Conservation (phyloP, 306 rosid species). For the Dryas octopetala region DNA sequence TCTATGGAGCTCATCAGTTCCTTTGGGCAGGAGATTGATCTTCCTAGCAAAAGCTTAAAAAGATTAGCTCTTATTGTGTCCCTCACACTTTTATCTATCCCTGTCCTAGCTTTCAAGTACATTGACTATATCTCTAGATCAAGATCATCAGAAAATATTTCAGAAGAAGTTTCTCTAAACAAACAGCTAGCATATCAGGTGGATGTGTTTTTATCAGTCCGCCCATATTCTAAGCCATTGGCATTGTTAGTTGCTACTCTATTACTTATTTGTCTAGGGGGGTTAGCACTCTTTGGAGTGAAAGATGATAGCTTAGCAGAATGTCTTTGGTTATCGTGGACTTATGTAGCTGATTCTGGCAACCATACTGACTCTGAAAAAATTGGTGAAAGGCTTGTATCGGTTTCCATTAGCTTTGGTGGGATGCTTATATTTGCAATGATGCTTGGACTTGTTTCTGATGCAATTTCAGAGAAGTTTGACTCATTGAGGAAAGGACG, state of each 20-base stretch:
- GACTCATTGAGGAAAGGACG: conserved; percentile 91
- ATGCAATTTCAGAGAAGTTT: conserved; percentile 82
- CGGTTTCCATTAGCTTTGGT: conserved; percentile 86
- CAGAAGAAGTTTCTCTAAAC: conserved; percentile 67
- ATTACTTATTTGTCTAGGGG: conserved; percentile 76
- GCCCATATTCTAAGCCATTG: conserved; percentile 86
- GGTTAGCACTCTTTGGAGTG: conserved; percentile 80
- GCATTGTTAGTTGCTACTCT: conserved; percentile 76
- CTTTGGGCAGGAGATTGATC: conserved; percentile 29
- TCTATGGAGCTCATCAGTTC: conserved; percentile 31
- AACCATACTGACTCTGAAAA: conserved; percentile 78
- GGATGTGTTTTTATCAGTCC: conserved; percentile 76
- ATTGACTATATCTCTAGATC: conserved; percentile 62
- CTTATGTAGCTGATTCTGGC: conserved; percentile 86
- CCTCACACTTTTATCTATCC: conserved; percentile 48
- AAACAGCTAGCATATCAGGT: conserved; percentile 72
- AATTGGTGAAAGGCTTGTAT: conserved; percentile 70
- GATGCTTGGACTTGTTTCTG: conserved; percentile 97
- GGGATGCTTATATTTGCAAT: conserved; percentile 97
- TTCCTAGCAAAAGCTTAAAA: conserved; percentile 42
- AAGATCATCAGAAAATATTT: conserved; percentile 49
- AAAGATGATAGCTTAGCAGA: conserved; percentile 60
- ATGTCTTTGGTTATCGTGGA: conserved; percentile 93
- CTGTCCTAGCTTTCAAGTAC: conserved; percentile 54
- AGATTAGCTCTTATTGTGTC: conserved; percentile 55